Conservation (phyloP, 371 early-diverging fungal genomes). For the Mucor plumbeus region DNA sequence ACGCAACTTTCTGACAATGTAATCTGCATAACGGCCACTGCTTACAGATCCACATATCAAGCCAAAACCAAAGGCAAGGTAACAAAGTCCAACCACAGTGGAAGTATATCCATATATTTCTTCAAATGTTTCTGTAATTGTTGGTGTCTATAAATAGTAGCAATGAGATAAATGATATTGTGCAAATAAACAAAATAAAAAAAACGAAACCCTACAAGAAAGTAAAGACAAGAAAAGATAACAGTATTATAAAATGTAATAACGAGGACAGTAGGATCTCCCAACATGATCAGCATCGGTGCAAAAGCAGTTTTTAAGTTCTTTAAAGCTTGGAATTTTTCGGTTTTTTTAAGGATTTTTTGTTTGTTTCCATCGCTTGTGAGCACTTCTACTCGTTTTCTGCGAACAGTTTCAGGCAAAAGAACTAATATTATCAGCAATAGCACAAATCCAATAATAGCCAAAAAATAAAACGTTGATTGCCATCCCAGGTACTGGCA, state of each 20-base stretch:
- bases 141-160: conserved; percentile 37
- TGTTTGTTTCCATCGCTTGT: neutral
- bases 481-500: conserved; percentile 68
- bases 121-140: conserved; percentile 46
- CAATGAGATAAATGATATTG: neutral
- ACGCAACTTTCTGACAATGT: conserved; percentile 36
- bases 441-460: conserved; percentile 34
- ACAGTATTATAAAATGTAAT: conserved; percentile 36
- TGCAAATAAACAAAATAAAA: neutral
- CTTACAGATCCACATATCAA: conserved; percentile 50
- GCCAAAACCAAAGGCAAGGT: conserved; percentile 54
- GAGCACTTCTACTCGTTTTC: neutral
- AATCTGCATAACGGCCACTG: conserved; percentile 56
- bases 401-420: conserved; percentile 40
- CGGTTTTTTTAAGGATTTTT: neutral
- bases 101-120: conserved; percentile 36
- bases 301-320: conserved; percentile 3
- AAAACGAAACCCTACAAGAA: conserved; percentile 22
- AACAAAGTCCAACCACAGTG: conserved; percentile 48
- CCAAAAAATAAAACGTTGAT: conserved; percentile 64
- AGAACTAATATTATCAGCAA: conserved; percentile 23
- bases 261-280: conserved; percentile 33
- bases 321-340: too few species aligned
- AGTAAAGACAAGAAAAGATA: conserved; percentile 36
- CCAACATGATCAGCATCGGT: conserved; percentile 32